Evolutionary conservation across 345 rosid species (phyloP).

Genomic region (Hibiscus mutabilis): DNA sequence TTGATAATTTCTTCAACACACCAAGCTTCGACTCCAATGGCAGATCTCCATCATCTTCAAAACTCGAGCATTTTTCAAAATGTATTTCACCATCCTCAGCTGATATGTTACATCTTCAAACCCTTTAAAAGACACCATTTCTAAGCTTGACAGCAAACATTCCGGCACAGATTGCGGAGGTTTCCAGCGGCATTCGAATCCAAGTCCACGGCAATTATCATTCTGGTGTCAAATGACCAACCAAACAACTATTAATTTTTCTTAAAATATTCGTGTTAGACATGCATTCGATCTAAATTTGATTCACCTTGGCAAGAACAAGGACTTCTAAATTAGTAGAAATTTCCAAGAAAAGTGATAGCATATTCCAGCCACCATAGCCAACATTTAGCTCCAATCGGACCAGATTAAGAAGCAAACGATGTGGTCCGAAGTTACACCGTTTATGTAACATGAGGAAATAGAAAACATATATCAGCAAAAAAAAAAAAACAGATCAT

Average conservation of each 20-base stretch:
- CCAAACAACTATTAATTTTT: neutral
- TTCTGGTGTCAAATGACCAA: neutral
- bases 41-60: neutral
- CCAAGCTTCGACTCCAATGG: neutral
- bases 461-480: neutral
- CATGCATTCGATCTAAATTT: neutral
- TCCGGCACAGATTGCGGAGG: neutral
- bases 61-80: neutral
- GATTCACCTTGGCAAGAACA: conserved; percentile 4
- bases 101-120: conserved; percentile 5
- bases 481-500: neutral
- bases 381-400: conserved; percentile 3
- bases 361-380: neutral
- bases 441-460: neutral
- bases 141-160: neutral
- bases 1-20: neutral
- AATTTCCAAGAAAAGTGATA: neutral
- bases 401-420: neutral
- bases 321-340: neutral
- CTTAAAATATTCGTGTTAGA: neutral
- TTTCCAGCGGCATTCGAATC: neutral
- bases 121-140: neutral
- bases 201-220: neutral
- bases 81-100: neutral
- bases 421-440: neutral